Evolutionary conservation across 768 basidiomycete species (phyloP), one percentile per base, ranked within the genome.

Genomic region (Amanita jacksonii): DNA sequence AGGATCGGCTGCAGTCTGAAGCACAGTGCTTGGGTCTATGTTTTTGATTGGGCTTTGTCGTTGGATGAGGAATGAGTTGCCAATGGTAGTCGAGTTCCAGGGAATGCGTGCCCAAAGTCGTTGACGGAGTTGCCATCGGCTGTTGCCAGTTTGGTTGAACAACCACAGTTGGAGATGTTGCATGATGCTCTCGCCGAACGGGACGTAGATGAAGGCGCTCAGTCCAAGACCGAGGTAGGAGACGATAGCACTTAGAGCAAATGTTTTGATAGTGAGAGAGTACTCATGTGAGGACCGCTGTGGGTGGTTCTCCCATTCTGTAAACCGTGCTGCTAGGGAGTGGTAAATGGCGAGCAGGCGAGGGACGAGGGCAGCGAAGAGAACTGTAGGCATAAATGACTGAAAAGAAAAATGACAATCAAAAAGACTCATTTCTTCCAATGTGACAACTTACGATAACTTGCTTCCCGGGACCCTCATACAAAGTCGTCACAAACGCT

Each of bases 161-260:
- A 75, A 53, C 61, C 63, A 64, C 5, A 61, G 56, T 51, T 73
- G 73, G 7, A 72, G 62, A 39, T 68, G 57, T 6, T 70, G 65
- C 85, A 92, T 90, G 49, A 90, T 78, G 41, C 74, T 73, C 57
- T 84, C 84, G 22, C 92, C 92, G 50, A 93, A 96, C 0, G 92
- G 92, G 3, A 94, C 87, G 58, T 98, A 99, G 39, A 96, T 76
- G 56, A 92, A 97, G 12, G 93, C 91, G n/a, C 85, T 89, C 12
- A 98, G 77, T 5, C 77, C 80, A n/a, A 99, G 74, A 31, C 86
- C 85, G 40, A 92, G 79, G 58, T 93, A 97, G 0, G 94, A 85
- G 15, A 93, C 90, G 56, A 97, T 76, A 0, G 85, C 80, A 24
- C 84, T 83, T 43, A 98, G 72, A 1, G 84, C 78, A 57, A 98